Evolutionary conservation across 768 basidiomycete species (phyloP).

Genomic region (Mrakia gelida): DNA sequence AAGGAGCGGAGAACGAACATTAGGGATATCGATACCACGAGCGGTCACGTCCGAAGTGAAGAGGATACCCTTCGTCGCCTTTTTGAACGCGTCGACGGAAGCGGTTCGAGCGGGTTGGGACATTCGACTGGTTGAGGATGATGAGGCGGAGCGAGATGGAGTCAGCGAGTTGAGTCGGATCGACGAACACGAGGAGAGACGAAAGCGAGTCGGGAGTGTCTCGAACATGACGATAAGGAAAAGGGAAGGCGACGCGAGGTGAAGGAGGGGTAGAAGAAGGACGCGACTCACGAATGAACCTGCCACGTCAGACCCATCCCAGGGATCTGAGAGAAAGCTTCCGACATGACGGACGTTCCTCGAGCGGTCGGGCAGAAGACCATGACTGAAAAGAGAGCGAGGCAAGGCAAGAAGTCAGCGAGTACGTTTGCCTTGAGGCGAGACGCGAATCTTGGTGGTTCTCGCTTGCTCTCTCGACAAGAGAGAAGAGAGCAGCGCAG

Average conservation of each 20-base stretch:
- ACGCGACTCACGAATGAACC: slow-evolving; percentile 52
- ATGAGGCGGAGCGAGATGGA: not conserved
- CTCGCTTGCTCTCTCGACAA: too few relatives aligned
- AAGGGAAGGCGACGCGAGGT: slow-evolving; percentile 38
- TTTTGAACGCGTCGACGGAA: slow-evolving; percentile 16
- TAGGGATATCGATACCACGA: slow-evolving; percentile 67
- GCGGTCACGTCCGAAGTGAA: slow-evolving; percentile 50
- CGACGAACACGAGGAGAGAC: too few relatives aligned
- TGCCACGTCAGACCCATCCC: slow-evolving; percentile 46
- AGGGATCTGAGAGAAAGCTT: slow-evolving; percentile 37
- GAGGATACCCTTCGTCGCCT: slow-evolving; percentile 36
- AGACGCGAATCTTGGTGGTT: too few relatives aligned
- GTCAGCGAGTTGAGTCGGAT: too few relatives aligned
- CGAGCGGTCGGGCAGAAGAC: slow-evolving; percentile 66
- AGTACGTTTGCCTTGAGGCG: too few relatives aligned
- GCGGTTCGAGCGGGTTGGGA: slow-evolving; percentile 18
- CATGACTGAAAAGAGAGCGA: slow-evolving; percentile 45
- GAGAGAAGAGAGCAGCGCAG: too few relatives aligned
- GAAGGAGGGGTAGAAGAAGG: slow-evolving; percentile 41
- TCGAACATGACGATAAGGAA: too few relatives aligned
- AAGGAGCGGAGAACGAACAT: slow-evolving; percentile 30
- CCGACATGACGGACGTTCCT: slow-evolving; percentile 50
- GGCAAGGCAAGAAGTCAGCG: too few relatives aligned
- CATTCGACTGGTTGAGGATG: slow-evolving; percentile 8
- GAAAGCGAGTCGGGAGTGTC: too few relatives aligned